Percentiles rank a stretch among this genome's conserved stretches.
phyloP scores from a whole-genome alignment of 1,284 basidiomycete species.

The Phenoliferia sp. region DNA sequence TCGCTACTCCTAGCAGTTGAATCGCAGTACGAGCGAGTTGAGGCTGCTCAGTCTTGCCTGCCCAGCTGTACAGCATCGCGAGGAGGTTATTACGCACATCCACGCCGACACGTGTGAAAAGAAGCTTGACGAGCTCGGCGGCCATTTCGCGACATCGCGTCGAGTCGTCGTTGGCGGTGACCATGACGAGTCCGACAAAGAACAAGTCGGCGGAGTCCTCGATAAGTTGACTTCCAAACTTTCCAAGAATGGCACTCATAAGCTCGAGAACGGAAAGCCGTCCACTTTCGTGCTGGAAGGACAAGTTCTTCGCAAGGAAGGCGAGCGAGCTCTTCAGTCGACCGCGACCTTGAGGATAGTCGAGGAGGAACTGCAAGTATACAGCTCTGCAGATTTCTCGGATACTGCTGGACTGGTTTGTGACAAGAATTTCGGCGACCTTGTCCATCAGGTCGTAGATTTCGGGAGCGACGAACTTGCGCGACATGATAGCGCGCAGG shows the following conservation, averaged over 20 bases:
- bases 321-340: constrained; percentile 82
- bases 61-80: constrained; percentile 77
- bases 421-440: constrained; percentile 90
- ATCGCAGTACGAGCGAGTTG: constrained; percentile 66
- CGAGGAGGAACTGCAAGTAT: constrained; percentile 89
- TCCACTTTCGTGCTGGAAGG: constrained; percentile 86
- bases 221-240: constrained; percentile 75
- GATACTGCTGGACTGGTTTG: constrained; percentile 82
- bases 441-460: constrained; percentile 97
- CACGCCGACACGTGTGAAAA: constrained; percentile 65
- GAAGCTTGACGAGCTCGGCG: constrained; percentile 68
- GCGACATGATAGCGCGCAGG: constrained; percentile 83
- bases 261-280: constrained; percentile 89
- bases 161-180: constrained; percentile 88
- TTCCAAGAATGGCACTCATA: constrained; percentile 71
- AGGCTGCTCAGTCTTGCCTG: constrained; percentile 57
- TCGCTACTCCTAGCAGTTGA: constrained; percentile 73
- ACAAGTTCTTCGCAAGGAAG: constrained; percentile 89
- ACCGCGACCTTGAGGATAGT: constrained; percentile 95
- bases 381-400: constrained; percentile 86
- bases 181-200: constrained; percentile 88
- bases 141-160: constrained; percentile 83
- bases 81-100: constrained; percentile 58
- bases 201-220: constrained; percentile 81
- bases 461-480: constrained; percentile 90